Percentiles rank a stretch among this genome's conserved stretches.
Evolutionary conservation across 495 filamentous ascomycete species (phyloP).

Genomic region (Penicillium macrosclerotiorum): DNA sequence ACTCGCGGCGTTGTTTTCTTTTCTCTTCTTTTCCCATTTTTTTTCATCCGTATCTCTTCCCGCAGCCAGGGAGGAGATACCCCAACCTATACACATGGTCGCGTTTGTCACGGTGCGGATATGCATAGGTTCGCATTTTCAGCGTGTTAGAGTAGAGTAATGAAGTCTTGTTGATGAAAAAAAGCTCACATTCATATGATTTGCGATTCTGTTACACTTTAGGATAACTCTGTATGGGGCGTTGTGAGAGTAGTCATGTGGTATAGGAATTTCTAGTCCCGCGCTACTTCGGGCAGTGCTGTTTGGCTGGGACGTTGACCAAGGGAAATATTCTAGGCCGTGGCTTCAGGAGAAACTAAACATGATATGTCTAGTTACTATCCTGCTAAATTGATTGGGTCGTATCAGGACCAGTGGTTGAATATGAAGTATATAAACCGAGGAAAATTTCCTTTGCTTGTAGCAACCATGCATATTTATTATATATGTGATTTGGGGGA

Average conservation of each 20-base stretch:
- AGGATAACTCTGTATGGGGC: background rate
- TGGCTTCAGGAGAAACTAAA: too few relatives aligned
- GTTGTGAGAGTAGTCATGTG: too few relatives aligned
- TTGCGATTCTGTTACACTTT: background rate
- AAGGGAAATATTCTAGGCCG: too few relatives aligned
- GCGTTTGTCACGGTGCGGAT: background rate
- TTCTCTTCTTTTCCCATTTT: background rate
- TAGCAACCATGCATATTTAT: constrained; percentile 11
- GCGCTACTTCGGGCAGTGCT: too few relatives aligned
- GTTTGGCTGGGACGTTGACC: too few relatives aligned
- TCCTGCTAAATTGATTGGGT: too few relatives aligned
- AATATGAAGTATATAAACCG: too few relatives aligned
- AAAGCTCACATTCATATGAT: background rate
- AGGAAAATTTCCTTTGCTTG: too few relatives aligned
- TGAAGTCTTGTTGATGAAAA: background rate
- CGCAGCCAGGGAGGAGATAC: background rate
- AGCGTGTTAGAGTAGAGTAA: constrained; percentile 8
- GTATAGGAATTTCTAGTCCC: too few relatives aligned
- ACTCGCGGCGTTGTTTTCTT: background rate
- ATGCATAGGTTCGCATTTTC: constrained; percentile 1
- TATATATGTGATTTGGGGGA: constrained; percentile 18
- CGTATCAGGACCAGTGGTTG: too few relatives aligned
- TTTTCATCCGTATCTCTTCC: too few relatives aligned
- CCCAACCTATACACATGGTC: background rate
- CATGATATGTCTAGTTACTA: background rate